phyloP scores from a whole-genome alignment of 805 yeast species.

The Candida parachauliodes region DNA sequence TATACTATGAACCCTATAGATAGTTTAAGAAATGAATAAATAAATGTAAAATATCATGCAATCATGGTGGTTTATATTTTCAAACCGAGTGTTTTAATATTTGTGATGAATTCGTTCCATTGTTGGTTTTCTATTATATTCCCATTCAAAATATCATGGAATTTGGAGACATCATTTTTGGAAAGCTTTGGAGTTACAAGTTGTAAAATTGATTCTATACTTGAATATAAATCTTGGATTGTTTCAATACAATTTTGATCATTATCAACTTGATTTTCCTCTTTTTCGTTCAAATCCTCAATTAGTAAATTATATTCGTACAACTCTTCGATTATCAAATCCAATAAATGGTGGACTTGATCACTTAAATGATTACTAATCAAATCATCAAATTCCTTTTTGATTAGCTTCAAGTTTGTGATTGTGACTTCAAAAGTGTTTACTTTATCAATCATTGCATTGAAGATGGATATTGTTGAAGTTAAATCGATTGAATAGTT shows the following conservation, averaged over 20 bases:
- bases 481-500: constrained; percentile 6
- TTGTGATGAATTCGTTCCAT: constrained; percentile 6
- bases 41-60: too few species aligned
- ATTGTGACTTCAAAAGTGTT: constrained; percentile 5
- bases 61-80: too few species aligned
- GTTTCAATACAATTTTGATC: background rate
- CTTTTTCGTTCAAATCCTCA: constrained; percentile 5
- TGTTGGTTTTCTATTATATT: constrained; percentile 6
- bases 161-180: constrained; percentile 5
- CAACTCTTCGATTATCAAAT: constrained; percentile 6
- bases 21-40: too few species aligned
- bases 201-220: constrained; percentile 7
- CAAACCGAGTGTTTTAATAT: too few species aligned
- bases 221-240: background rate
- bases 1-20: too few species aligned
- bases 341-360: constrained; percentile 9
- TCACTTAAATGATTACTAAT: constrained; percentile 9
- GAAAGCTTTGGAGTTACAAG: constrained; percentile 6
- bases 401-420: constrained; percentile 5
- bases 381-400: constrained; percentile 8
- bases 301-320: constrained; percentile 9
- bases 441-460: constrained; percentile 6
- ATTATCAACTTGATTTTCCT: background rate
- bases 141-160: constrained; percentile 5
- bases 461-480: constrained; percentile 6